Conservation (phyloP, 2,329 filamentous ascomycete species). For the Colletotrichum agaves region DNA sequence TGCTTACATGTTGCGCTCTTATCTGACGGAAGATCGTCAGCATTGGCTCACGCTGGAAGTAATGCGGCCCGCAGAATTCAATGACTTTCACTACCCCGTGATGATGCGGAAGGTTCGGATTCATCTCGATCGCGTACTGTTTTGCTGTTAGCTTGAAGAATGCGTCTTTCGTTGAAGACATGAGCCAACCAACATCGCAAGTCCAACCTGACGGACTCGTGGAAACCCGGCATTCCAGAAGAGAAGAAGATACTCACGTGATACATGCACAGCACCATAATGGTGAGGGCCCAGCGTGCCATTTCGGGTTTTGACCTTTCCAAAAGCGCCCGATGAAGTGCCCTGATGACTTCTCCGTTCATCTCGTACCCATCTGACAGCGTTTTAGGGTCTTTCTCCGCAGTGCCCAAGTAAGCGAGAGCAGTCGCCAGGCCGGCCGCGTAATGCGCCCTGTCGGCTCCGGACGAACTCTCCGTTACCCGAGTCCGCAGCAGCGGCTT, state of each 20-base stretch:
- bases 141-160: not conserved
- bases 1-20: slow-evolving; percentile 19
- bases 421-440: slow-evolving; percentile 12
- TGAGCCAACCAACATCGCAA: too few relatives aligned
- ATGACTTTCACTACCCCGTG: slow-evolving; percentile 9
- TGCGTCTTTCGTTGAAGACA: too few relatives aligned
- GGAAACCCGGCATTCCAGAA: too few relatives aligned
- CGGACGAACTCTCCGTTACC: not conserved
- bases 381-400: not conserved
- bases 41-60: slow-evolving; percentile 26
- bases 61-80: slow-evolving; percentile 20
- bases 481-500: slow-evolving; percentile 8
- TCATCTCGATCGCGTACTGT: slow-evolving; percentile 16
- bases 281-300: slow-evolving; percentile 19
- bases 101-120: slow-evolving; percentile 13
- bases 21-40: slow-evolving; percentile 17
- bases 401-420: slow-evolving; percentile 3
- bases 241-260: not conserved
- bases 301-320: slow-evolving; percentile 1
- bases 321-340: slow-evolving; percentile 3
- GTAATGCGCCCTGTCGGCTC: slow-evolving; percentile 9
- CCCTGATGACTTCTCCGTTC: slow-evolving; percentile 8
- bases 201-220: too few relatives aligned
- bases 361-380: slow-evolving; percentile 16
- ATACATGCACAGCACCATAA: slow-evolving; percentile 23